phyloP scores from a whole-genome alignment of 805 yeast species.

The Kurtzmaniella cleridarum region DNA sequence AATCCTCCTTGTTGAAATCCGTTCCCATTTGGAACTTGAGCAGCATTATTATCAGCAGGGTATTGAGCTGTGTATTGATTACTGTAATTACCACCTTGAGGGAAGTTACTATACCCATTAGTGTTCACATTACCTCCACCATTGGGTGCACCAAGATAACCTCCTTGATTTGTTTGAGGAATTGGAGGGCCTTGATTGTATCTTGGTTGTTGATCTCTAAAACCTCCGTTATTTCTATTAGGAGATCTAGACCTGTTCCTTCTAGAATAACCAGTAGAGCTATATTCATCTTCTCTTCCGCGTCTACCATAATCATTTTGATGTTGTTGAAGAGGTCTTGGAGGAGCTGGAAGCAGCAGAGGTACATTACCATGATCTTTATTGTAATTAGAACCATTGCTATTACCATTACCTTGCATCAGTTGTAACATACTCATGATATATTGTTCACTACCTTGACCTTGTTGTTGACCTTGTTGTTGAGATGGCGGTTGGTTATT shows the following conservation, averaged over 20 bases:
- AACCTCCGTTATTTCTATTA: conserved; percentile 14
- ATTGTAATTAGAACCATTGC: conserved; percentile 3
- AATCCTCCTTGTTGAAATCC: conserved; percentile 1
- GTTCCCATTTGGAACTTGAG: conserved; percentile 5
- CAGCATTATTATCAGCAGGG: too few species aligned
- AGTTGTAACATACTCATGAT: conserved; percentile 52
- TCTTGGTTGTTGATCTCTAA: conserved; percentile 25
- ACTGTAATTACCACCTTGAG: too few species aligned
- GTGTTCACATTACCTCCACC: conserved; percentile 1
- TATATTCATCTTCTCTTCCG: conserved; percentile 15
- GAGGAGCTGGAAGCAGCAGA: conserved; percentile 9
- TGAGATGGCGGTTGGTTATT: conserved; percentile 9
- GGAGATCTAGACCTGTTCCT: conserved; percentile 55
- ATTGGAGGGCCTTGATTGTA: neutral
- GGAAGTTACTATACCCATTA: neutral
- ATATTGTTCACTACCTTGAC: conserved; percentile 24
- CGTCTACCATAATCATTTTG: conserved; percentile 17
- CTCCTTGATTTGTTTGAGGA: neutral
- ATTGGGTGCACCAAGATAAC: conserved; percentile 3
- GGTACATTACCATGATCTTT: conserved; percentile 2
- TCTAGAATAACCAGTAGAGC: conserved; percentile 35
- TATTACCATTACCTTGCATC: conserved; percentile 30
- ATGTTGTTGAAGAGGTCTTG: conserved; percentile 11
- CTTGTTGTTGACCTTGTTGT: conserved; percentile 8
- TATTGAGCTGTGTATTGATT: too few species aligned